phyloP scores from a whole-genome alignment of 2,329 filamentous ascomycete species.

The Magnaporthiopsis poae region DNA sequence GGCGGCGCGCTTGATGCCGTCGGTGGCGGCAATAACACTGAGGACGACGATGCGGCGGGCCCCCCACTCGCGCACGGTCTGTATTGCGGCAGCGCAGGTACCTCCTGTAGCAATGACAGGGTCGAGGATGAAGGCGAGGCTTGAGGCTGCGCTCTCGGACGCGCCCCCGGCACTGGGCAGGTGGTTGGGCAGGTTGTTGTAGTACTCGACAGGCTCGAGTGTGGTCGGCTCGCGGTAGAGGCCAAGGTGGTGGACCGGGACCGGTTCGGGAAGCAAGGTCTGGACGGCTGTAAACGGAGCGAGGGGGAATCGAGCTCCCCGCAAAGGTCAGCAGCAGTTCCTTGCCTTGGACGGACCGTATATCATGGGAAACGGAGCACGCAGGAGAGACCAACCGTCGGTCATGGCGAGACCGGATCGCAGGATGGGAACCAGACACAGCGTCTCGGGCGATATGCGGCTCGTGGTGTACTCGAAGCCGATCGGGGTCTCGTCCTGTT shows the following conservation, averaged over 20 bases:
- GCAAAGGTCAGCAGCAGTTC: neutral
- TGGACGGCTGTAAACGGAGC: constrained; percentile 53
- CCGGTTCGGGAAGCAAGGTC: constrained; percentile 67
- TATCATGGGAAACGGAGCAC: neutral
- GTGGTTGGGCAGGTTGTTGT: constrained; percentile 88
- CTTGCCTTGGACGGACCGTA: neutral
- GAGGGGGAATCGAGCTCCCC: neutral
- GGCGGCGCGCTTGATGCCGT: constrained; percentile 63
- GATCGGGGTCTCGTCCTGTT: constrained; percentile 66
- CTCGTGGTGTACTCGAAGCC: constrained; percentile 64
- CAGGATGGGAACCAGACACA: constrained; percentile 86
- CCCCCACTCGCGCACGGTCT: constrained; percentile 83
- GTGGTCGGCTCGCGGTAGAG: constrained; percentile 85
- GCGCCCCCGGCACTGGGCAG: constrained; percentile 27
- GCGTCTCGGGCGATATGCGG: constrained; percentile 50
- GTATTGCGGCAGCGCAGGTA: constrained; percentile 80
- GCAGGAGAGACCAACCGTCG: constrained; percentile 45
- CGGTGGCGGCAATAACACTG: constrained; percentile 60
- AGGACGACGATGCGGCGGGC: constrained; percentile 72
- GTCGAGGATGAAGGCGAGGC: constrained; percentile 74
- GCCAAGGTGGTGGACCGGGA: constrained; percentile 85
- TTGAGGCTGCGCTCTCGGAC: constrained; percentile 28
- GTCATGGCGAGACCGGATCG: constrained; percentile 86
- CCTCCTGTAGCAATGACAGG: constrained; percentile 90
- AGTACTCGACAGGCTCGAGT: constrained; percentile 87